These are phyloP conservation scores for Penicillium fuscoglaucum DNA, from an alignment of 2,329 filamentous ascomycete species.

Conservation along the genomic window DNA sequence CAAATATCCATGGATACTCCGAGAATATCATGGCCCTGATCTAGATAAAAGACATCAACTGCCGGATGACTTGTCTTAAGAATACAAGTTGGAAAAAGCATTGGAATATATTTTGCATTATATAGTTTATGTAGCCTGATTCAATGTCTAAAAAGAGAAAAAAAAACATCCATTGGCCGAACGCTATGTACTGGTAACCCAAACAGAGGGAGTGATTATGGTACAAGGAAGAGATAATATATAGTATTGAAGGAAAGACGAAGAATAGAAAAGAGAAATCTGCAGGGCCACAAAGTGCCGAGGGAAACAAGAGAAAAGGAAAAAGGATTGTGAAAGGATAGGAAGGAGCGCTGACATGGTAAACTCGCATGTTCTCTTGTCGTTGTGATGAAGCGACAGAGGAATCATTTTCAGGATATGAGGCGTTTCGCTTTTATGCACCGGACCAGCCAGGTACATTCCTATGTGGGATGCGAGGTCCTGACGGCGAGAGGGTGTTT, in stretches of 20 bases:
- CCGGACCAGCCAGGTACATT: constrained; percentile 23
- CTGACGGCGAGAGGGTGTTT: background rate
- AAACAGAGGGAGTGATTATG: constrained; percentile 20
- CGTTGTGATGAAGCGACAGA: constrained; percentile 1
- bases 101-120: background rate
- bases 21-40: background rate
- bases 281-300: constrained; percentile 3
- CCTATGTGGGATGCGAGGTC: constrained; percentile 1
- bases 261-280: constrained; percentile 5
- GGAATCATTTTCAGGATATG: constrained; percentile 1
- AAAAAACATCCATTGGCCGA: background rate
- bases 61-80: background rate
- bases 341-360: constrained; percentile 2
- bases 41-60: background rate
- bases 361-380: background rate
- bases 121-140: background rate
- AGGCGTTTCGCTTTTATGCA: constrained; percentile 8
- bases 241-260: constrained; percentile 13
- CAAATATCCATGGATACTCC: background rate
- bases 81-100: background rate
- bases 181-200: constrained; percentile 23
- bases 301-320: background rate
- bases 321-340: constrained; percentile 4
- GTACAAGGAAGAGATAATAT: constrained; percentile 22
- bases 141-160: background rate